A percentile compares a stretch with the other conserved stretches of the same genome.
These are phyloP conservation scores for Neonectria faginata DNA, from an alignment of 2,329 filamentous ascomycete species.

Conservation along the genomic window DNA sequence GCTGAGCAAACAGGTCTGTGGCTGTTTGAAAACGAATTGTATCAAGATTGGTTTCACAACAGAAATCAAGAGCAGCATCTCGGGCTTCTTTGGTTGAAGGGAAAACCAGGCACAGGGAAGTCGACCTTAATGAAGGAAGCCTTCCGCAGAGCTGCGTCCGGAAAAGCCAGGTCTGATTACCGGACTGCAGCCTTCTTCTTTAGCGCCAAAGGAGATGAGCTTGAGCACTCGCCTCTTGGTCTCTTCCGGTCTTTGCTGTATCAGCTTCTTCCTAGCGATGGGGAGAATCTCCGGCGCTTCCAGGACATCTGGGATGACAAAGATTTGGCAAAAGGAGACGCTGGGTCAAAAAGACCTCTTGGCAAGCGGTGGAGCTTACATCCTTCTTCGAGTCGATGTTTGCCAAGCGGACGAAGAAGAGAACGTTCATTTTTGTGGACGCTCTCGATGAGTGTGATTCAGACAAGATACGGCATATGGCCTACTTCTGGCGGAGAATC, in stretches of 20 bases:
- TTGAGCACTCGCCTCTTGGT: background rate
- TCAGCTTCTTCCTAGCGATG: conserved; percentile 12
- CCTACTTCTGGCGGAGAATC: conserved; percentile 17
- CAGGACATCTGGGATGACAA: background rate
- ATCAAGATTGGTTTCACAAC: conserved; percentile 15
- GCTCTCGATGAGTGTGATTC: conserved; percentile 25
- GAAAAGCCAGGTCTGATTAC: background rate
- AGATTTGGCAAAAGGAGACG: no score
- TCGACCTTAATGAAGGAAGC: conserved; percentile 29
- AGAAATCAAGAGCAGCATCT: fast-evolving
- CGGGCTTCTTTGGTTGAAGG: conserved; percentile 21
- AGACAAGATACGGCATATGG: background rate
- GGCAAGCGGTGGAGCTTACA: conserved; percentile 17
- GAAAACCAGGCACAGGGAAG: conserved; percentile 29
- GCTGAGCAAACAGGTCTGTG: conserved; percentile 14
- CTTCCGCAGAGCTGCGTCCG: background rate
- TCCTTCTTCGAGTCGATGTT: conserved; percentile 6
- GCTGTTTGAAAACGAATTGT: conserved; percentile 11
- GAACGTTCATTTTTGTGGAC: conserved; percentile 27
- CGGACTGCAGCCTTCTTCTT: conserved; percentile 27
- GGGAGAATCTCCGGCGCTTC: background rate
- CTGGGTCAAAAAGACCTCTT: background rate
- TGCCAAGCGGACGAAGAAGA: background rate
- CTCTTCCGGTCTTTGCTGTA: conserved; percentile 17
- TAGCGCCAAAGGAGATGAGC: conserved; percentile 4